Evolutionary conservation across 1,284 basidiomycete genomes (phyloP).

Genomic region (Irpex lacteus): DNA sequence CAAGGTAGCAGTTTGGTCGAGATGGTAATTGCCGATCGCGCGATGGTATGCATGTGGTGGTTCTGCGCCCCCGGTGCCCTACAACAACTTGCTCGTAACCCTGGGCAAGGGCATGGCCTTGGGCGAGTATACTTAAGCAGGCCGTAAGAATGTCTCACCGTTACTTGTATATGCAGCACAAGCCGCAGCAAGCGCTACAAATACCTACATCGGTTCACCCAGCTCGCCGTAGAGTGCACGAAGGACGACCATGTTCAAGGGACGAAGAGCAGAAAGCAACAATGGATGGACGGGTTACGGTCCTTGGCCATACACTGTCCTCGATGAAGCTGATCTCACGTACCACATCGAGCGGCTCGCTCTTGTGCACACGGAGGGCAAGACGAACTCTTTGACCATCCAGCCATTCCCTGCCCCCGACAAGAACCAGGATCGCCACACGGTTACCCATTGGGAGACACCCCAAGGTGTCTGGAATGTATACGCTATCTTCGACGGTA

Average conservation of each 20-base stretch:
- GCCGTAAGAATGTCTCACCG: not conserved
- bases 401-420: slow-evolving; percentile 9
- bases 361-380: not conserved
- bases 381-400: slow-evolving; percentile 10
- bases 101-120: not conserved
- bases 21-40: not conserved
- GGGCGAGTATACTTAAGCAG: too few relatives aligned
- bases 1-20: not conserved
- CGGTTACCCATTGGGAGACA: slow-evolving; percentile 54
- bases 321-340: slow-evolving; percentile 9
- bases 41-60: not conserved
- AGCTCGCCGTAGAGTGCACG: not conserved
- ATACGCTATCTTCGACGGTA: slow-evolving; percentile 70
- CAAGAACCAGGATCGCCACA: slow-evolving; percentile 46
- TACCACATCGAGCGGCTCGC: slow-evolving; percentile 12
- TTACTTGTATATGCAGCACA: not conserved
- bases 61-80: not conserved
- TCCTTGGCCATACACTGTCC: slow-evolving; percentile 15
- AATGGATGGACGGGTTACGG: slow-evolving; percentile 12
- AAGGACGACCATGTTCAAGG: slow-evolving; percentile 7
- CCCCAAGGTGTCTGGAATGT: slow-evolving; percentile 55
- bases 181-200: not conserved
- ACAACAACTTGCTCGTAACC: not conserved
- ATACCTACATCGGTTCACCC: not conserved
- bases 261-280: slow-evolving; percentile 11